Evolutionary conservation across 2,329 filamentous ascomycete genomes (phyloP).

Genomic region (Aotearoamyces nothofagi): DNA sequence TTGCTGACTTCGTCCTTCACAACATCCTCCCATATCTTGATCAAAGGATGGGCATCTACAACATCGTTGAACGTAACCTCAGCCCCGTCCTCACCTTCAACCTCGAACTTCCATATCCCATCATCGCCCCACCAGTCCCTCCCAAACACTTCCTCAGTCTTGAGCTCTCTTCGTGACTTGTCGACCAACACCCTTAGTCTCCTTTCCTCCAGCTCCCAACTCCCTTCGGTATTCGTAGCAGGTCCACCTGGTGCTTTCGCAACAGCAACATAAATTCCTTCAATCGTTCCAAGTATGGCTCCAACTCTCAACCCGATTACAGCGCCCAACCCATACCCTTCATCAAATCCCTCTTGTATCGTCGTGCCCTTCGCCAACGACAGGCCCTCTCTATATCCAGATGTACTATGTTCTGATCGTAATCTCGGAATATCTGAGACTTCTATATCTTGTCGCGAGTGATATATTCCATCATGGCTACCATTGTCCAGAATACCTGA

Average conservation of each 20-base stretch:
- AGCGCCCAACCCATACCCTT: conserved; percentile 74
- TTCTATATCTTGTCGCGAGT: no score
- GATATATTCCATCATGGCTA: no score
- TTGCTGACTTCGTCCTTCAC: conserved; percentile 21
- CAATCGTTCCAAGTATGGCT: conserved; percentile 59
- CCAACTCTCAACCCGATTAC: conserved; percentile 63
- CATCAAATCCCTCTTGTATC: conserved; percentile 82
- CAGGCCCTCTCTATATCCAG: conserved; percentile 84
- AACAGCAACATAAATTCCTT: conserved; percentile 47
- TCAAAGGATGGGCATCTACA: conserved; percentile 50
- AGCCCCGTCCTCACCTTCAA: conserved; percentile 24
- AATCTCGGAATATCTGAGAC: neutral
- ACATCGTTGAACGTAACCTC: conserved; percentile 44
- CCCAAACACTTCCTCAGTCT: conserved; percentile 46
- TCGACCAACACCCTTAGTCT: conserved; percentile 22
- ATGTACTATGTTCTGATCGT: conserved; percentile 33
- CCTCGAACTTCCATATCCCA: conserved; percentile 55
- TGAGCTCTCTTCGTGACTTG: conserved; percentile 42
- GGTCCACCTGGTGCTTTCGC: conserved; percentile 10
- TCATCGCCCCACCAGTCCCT: conserved; percentile 51
- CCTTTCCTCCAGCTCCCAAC: conserved; percentile 6
- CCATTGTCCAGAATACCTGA: no score
- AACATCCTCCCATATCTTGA: conserved; percentile 42
- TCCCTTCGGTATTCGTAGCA: conserved; percentile 1
- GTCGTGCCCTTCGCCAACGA: conserved; percentile 57